phyloP scores from a whole-genome alignment of 2,329 filamentous ascomycete genomes.

The Tolypocladium amazonense region DNA sequence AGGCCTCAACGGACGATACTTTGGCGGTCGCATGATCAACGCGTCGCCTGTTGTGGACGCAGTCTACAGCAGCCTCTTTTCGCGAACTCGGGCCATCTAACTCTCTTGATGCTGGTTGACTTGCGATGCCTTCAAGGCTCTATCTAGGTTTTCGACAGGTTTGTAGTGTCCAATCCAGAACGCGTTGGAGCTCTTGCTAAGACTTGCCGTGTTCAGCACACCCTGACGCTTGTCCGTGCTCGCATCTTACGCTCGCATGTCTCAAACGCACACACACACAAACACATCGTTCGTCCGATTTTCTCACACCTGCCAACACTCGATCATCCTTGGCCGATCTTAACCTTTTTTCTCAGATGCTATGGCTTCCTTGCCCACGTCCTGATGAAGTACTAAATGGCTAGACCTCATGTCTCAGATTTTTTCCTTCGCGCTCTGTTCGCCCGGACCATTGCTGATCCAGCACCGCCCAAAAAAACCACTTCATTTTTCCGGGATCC shows the following conservation, averaged over 20 bases:
- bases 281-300: slow-evolving; percentile 3
- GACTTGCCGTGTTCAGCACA: not conserved
- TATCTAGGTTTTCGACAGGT: slow-evolving; percentile 38
- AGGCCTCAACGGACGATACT: slow-evolving; percentile 92
- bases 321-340: not conserved
- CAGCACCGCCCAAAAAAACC: not conserved
- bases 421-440: not conserved
- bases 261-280: not conserved
- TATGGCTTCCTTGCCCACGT: slow-evolving; percentile 1
- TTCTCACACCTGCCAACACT: slow-evolving; percentile 2
- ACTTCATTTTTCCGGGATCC: not conserved
- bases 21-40: slow-evolving; percentile 85
- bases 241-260: not conserved
- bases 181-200: not conserved
- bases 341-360: slow-evolving; percentile 5
- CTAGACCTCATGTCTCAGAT: slow-evolving; percentile 6
- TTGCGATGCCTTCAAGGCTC: slow-evolving; percentile 20
- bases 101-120: slow-evolving; percentile 38
- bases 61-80: slow-evolving; percentile 95
- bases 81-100: slow-evolving; percentile 72
- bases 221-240: not conserved
- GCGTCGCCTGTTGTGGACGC: slow-evolving; percentile 95
- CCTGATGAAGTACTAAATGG: slow-evolving; percentile 6
- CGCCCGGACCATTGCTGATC: not conserved
- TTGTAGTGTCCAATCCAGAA: slow-evolving; percentile 13